Conservation (phyloP, 805 yeast species). For the Cyberlindnera maclurae region DNA sequence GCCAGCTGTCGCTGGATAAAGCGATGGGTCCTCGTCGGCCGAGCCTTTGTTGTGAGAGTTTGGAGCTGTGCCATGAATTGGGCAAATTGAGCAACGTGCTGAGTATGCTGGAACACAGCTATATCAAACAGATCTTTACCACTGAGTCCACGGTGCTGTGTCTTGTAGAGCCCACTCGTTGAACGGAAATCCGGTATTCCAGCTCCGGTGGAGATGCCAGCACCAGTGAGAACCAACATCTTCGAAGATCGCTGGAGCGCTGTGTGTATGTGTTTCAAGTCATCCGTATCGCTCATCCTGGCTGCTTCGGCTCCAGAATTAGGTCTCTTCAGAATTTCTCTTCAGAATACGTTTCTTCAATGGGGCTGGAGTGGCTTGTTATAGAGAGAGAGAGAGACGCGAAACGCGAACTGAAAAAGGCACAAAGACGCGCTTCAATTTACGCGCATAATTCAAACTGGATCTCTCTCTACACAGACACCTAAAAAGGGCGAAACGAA, state of each 20-base stretch:
- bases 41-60: conserved; percentile 52
- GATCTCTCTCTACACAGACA: too few species aligned
- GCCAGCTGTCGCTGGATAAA: conserved; percentile 44
- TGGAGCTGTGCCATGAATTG: conserved; percentile 83
- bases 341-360: too few species aligned
- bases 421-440: too few species aligned
- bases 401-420: too few species aligned
- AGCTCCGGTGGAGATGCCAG: conserved; percentile 94
- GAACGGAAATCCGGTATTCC: conserved; percentile 96
- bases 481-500: too few species aligned
- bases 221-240: conserved; percentile 79
- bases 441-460: too few species aligned
- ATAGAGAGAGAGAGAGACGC: too few species aligned
- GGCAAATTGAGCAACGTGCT: conserved; percentile 68
- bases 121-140: conserved; percentile 92
- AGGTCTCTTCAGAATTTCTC: too few species aligned
- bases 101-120: conserved; percentile 63
- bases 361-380: too few species aligned
- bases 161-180: conserved; percentile 70
- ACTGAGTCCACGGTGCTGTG: conserved; percentile 37
- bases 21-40: conserved; percentile 78
- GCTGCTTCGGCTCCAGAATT: too few species aligned
- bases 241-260: conserved; percentile 31
- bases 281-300: not conserved
- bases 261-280: not conserved